Base-by-base conservation (phyloP, 2,329 filamentous ascomycete species). In the Chaetomiaceae sp. region DNA sequence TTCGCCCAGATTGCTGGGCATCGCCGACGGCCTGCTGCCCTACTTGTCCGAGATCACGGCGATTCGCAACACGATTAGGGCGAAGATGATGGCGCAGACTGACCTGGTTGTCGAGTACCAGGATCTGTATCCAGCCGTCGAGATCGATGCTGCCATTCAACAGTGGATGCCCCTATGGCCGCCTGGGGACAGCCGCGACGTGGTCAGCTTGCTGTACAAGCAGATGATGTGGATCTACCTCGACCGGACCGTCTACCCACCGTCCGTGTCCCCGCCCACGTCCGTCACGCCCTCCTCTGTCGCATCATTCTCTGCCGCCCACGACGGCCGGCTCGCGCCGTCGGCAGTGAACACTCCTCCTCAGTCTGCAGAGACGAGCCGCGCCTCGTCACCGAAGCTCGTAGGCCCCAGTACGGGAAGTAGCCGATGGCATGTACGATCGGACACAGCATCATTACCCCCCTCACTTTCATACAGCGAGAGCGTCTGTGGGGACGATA, bases 21-120 rank as follows among this genome's bases (percentile, higher is more conserved):
- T 95, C 20, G 81, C 85, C 33, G 88, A 95, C 58, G 87, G 87
- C 1, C 71, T 95, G 2, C 89, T 95, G 60, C 75, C 78, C 27
- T 83, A 86, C 60, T 81, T 95, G 24, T 83, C 84, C 7, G 80
- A 86, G 58, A 91, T 94, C 50, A 88, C 86, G 2, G 77, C 78
- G 11, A 77, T 95, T 30, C 78, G 88, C 34, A 84, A 90, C 62
- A 74, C 74, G 2, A 85, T 95, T 51, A 79, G 89, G 6, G 69
- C 72, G 26, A 81, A 87, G 42, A 82, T 88, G 56, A 67, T 73
- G 44, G 61, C 75, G 44, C 69, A 78, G 3, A 67, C 78, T 2
- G 81, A 87, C 42, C 86, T 85, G 0, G 73, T 78, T 0, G 82
- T 90, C 34, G 83, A 89, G 62, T 89, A 88, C 60, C 74, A 77